These are phyloP conservation scores for Ambrosia trifida DNA, from an alignment of 129 eudicot genomes.

Conservation along the genomic window DNA sequence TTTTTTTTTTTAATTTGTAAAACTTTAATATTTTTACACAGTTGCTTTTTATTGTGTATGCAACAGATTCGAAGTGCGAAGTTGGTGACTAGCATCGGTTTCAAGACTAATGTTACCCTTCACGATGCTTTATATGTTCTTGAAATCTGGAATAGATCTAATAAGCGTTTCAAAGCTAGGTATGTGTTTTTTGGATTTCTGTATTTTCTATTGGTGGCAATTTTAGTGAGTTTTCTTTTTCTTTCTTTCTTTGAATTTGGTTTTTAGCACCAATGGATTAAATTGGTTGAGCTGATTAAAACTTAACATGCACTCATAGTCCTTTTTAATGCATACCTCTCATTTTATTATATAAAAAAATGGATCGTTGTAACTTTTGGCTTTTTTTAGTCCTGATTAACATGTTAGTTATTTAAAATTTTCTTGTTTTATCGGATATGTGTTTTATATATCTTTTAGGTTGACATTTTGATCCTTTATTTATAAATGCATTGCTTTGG, in stretches of 20 bases:
- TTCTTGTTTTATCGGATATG: neutral
- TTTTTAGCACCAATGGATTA: neutral
- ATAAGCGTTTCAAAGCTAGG: conserved; percentile 69
- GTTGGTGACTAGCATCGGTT: conserved; percentile 61
- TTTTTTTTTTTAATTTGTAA: neutral
- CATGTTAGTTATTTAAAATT: neutral
- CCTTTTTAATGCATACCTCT: neutral
- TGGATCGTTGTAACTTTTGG: neutral
- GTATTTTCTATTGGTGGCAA: neutral
- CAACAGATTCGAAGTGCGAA: conserved; percentile 66
- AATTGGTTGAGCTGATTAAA: neutral
- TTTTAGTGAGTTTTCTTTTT: neutral
- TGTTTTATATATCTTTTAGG: neutral
- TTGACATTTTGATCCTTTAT: too few species aligned
- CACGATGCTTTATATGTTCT: conserved; percentile 64
- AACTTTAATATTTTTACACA: neutral
- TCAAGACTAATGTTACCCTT: conserved; percentile 59
- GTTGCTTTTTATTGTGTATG: conserved; percentile 16
- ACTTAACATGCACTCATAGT: neutral
- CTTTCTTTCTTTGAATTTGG: neutral
- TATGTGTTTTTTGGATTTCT: conserved; percentile 15
- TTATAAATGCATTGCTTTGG: neutral
- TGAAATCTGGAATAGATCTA: conserved; percentile 58
- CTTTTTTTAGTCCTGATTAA: neutral
- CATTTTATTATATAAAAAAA: neutral